Evolutionary conservation across 208 protist genomes (phyloP).

Genomic region (Angomonas deanei): DNA sequence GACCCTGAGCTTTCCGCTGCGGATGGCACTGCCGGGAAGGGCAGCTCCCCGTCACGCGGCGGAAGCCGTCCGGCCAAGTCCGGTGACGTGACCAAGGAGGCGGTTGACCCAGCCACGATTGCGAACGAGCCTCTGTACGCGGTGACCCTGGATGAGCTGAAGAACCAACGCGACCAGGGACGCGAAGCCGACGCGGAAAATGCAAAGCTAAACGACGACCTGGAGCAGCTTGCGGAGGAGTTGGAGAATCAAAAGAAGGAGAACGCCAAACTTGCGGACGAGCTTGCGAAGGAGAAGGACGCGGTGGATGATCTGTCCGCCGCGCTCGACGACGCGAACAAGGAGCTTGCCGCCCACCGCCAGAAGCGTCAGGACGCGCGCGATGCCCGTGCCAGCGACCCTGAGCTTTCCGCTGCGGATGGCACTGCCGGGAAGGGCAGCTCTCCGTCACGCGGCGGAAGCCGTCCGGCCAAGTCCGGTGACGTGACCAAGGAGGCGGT

Average conservation of each 20-base stretch:
- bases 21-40: background rate
- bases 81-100: background rate
- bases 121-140: slow-evolving; percentile 15
- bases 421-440: background rate
- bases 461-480: background rate
- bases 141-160: slow-evolving; percentile 26
- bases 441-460: background rate
- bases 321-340: background rate
- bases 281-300: background rate
- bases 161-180: slow-evolving; percentile 1
- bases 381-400: background rate
- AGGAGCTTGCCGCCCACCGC: background rate
- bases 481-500: background rate
- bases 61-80: background rate
- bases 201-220: slow-evolving; percentile 17
- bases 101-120: slow-evolving; percentile 10
- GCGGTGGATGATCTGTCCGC: background rate
- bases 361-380: background rate
- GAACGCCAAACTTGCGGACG: no score
- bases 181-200: slow-evolving; percentile 7
- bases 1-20: slow-evolving; percentile 14
- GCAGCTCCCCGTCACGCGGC: background rate
- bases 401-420: background rate
- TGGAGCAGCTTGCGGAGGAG: slow-evolving; percentile 11
- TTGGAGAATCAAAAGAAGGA: no score